Evolutionary conservation across 768 basidiomycete genomes (phyloP), one percentile per base, ranked within the genome.

Genomic region (Hygrophorus russula): DNA sequence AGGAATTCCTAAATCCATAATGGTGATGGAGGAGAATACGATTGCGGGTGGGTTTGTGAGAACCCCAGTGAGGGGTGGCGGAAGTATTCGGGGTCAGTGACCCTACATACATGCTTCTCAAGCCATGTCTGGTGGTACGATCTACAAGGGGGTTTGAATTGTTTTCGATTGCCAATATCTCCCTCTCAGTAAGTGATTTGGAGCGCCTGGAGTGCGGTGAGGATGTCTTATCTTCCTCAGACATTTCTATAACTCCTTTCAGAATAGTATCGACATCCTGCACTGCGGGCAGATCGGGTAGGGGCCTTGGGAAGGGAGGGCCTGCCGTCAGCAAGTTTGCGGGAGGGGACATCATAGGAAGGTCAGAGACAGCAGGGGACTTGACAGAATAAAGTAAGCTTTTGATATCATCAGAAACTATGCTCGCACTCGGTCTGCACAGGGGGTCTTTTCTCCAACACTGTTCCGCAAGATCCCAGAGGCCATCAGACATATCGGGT

Each of bases 1-100:
- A 83, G 57, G 82, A 83, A 56, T 82, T 82, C 33, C 80, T 82
- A 53, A 83, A 82, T 5, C 77, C 80, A 47, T 82, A 81, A 53
- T 81, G 67, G 9, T 81, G 69, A 50, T 83, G 82, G 55, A 83
- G 82, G 2, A 76, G 56, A 44, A 82, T 66, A 4, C 53, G 49
- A 31, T 35, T 47, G 14, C 44, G 53, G 46, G n/a, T n/a, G n/a
- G n/a, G n/a, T n/a, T n/a, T n/a, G n/a, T 11, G 58, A 37, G 11
- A 50, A n/a, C n/a, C n/a, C n/a, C n/a, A n/a, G 11, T 15, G 35
- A 4, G 28, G 18, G 30, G 31, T 10, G 20, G 34, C 39, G 30
- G 46, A 42, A 27, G 36, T 43, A 28, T 30, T 40, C 15, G 45
- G 24, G 36, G 17, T 45, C 38, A 28, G 48, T 32, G 9, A 48